These are phyloP conservation scores for Coemansia sp. DNA, from an alignment of 192 early-diverging fungal species.

Conservation along the genomic window DNA sequence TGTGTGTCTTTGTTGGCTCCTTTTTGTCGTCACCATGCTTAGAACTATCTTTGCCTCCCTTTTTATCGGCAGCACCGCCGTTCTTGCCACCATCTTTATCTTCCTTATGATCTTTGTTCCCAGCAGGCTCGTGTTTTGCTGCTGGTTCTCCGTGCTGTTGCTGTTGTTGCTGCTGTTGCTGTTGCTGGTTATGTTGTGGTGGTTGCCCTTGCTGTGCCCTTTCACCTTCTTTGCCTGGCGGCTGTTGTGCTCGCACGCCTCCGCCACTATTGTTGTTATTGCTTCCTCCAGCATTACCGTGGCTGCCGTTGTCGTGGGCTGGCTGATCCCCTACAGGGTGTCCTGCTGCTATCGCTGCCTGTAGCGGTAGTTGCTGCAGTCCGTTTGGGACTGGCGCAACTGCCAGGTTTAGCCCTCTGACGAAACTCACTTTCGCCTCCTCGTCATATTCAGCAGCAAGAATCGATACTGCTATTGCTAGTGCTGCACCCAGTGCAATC, in stretches of 20 bases:
- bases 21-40: constrained; percentile 12
- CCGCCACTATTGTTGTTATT: constrained; percentile 5
- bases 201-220: background rate
- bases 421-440: background rate
- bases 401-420: background rate
- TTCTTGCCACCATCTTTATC: constrained; percentile 1
- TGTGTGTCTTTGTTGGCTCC: constrained; percentile 42
- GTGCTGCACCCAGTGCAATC: constrained; percentile 1
- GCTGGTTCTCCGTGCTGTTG: constrained; percentile 8
- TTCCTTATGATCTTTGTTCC: constrained; percentile 2
- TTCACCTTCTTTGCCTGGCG: background rate
- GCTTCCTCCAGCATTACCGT: background rate
- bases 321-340: background rate
- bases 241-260: background rate
- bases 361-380: background rate
- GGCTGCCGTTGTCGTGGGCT: background rate
- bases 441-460: background rate
- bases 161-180: constrained; percentile 2
- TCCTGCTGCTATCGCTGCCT: background rate
- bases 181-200: constrained; percentile 12
- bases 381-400: background rate
- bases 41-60: constrained; percentile 11
- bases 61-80: too few species aligned
- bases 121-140: constrained; percentile 2
- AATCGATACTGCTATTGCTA: background rate